Conservation (phyloP, 257 asterid genomes). For the Primulina tabacum region DNA sequence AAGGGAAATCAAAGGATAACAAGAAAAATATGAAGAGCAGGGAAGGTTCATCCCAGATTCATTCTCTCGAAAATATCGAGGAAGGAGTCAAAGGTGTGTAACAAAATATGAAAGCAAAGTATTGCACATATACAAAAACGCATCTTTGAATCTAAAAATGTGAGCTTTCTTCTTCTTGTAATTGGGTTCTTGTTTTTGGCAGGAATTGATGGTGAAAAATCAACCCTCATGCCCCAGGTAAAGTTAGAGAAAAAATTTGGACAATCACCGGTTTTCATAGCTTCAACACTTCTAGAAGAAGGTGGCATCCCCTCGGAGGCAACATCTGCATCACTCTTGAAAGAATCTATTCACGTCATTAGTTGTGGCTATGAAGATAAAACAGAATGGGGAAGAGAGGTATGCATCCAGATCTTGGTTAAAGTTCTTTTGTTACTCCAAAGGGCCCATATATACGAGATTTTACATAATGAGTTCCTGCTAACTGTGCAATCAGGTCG, state of each 20-base stretch:
- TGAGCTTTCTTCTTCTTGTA: neutral
- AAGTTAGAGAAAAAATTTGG: constrained; percentile 64
- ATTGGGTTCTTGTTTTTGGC: constrained; percentile 18
- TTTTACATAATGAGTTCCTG: neutral
- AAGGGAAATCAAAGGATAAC: constrained; percentile 24
- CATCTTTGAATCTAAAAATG: neutral
- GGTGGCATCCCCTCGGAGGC: constrained; percentile 61
- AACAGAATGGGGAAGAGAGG: constrained; percentile 83
- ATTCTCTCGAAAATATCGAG: constrained; percentile 34
- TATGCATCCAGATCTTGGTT: constrained; percentile 12
- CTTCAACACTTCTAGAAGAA: constrained; percentile 56
- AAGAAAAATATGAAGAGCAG: constrained; percentile 26
- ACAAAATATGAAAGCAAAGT: neutral
- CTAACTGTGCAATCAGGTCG: constrained; percentile 24
- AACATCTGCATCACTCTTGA: constrained; percentile 57
- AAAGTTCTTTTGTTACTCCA: neutral
- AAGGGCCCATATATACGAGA: neutral
- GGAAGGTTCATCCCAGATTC: constrained; percentile 33
- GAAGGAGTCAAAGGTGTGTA: constrained; percentile 38
- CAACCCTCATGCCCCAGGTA: constrained; percentile 54
- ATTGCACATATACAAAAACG: neutral
- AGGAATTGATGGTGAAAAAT: constrained; percentile 51
- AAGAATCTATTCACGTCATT: constrained; percentile 65
- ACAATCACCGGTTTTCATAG: constrained; percentile 60
- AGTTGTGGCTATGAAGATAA: constrained; percentile 72